Conservation (phyloP, 768 basidiomycete species). For the Pulveroboletus sp. region DNA sequence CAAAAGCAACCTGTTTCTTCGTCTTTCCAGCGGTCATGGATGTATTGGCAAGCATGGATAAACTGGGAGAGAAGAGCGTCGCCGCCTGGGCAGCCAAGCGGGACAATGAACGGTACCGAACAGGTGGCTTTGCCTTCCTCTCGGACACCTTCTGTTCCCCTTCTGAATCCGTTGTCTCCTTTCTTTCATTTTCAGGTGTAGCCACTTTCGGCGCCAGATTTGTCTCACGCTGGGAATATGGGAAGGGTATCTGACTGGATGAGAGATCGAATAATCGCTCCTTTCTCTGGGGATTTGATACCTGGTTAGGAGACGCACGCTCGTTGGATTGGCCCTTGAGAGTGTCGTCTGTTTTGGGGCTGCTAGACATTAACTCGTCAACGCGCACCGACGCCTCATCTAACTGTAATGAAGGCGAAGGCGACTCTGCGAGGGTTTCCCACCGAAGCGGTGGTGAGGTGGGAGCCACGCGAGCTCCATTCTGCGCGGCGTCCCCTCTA, state of each 20-base stretch:
- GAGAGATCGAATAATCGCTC: conserved; percentile 46
- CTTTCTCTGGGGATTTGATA: conserved; percentile 1
- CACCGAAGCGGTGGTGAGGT: conserved; percentile 21
- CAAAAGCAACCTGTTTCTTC: conserved; percentile 10
- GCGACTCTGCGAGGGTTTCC: conserved; percentile 27
- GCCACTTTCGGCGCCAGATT: conserved; percentile 3
- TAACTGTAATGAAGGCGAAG: conserved; percentile 25
- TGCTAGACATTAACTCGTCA: conserved; percentile 35
- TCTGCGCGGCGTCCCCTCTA: not conserved
- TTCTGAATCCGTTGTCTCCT: conserved; percentile 25
- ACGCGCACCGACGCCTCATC: conserved; percentile 23
- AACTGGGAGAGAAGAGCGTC: conserved; percentile 33
- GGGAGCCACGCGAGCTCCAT: not conserved
- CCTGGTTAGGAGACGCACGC: not conserved
- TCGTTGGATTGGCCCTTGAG: not conserved
- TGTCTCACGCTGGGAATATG: conserved; percentile 44
- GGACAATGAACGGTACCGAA: conserved; percentile 44
- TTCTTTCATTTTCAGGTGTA: conserved; percentile 34
- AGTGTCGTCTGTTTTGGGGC: conserved; percentile 14
- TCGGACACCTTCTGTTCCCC: conserved; percentile 13
- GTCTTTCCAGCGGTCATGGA: conserved; percentile 25
- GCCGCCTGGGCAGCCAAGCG: conserved; percentile 41
- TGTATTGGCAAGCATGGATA: conserved; percentile 30
- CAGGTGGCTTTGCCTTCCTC: conserved; percentile 12
- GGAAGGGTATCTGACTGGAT: conserved; percentile 50